Conservation (phyloP, 164 flowering plant genomes). For the Aristolochia californica region DNA sequence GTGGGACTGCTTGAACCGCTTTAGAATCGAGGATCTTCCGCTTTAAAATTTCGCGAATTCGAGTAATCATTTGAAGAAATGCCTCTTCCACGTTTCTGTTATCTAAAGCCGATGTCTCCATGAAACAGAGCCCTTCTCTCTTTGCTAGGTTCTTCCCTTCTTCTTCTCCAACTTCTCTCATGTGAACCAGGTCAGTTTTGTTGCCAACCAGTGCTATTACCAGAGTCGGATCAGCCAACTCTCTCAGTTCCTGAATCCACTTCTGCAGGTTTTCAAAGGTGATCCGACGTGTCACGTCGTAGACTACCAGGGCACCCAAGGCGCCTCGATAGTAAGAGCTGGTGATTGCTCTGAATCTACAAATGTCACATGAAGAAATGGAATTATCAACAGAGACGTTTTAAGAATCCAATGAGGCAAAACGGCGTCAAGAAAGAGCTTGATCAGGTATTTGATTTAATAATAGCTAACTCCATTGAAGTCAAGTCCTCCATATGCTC, state of each 20-base stretch:
- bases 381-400: too few relatives aligned
- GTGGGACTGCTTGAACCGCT: conserved; percentile 4
- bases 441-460: too few relatives aligned
- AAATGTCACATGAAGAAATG: not conserved
- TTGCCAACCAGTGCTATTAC: conserved; percentile 72
- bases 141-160: conserved; percentile 55
- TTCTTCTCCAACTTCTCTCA: conserved; percentile 40
- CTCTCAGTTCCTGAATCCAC: conserved; percentile 63
- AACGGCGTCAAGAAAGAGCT: too few relatives aligned
- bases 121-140: conserved; percentile 44
- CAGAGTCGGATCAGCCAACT: conserved; percentile 35
- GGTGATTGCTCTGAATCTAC: conserved; percentile 77
- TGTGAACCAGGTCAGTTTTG: conserved; percentile 41
- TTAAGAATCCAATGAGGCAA: too few relatives aligned
- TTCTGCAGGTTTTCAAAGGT: conserved; percentile 44
- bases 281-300: conserved; percentile 55
- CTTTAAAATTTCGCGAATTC: conserved; percentile 36
- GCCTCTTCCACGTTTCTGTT: conserved; percentile 60
- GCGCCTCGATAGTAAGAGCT: conserved; percentile 85
- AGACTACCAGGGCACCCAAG: conserved; percentile 59
- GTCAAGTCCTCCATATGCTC: too few relatives aligned
- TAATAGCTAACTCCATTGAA: too few relatives aligned
- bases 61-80: conserved; percentile 42
- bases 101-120: conserved; percentile 23
- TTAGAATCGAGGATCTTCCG: conserved; percentile 41